These are phyloP conservation scores for Venturiaceae sp. DNA, from an alignment of 2,329 filamentous ascomycete genomes.

Conservation along the genomic window DNA sequence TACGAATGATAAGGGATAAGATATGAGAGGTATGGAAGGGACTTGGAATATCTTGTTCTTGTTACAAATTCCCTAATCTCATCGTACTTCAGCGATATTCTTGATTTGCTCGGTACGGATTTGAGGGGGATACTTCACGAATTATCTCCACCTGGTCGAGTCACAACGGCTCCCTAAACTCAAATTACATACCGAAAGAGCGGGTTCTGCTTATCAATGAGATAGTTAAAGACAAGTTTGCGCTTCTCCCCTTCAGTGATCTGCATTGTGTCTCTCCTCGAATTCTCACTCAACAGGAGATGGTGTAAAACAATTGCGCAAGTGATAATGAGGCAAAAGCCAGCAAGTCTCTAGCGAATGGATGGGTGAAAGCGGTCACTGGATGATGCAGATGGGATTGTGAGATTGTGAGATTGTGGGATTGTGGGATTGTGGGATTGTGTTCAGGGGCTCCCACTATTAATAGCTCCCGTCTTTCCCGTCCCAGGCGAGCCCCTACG, in stretches of 20 bases:
- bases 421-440: not conserved
- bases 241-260: not conserved
- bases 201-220: not conserved
- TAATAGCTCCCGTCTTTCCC: not conserved
- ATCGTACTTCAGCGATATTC: no score
- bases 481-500: no score
- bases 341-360: no score
- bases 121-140: not conserved
- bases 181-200: not conserved
- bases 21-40: no score
- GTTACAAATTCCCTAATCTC: no score
- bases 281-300: not conserved
- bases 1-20: no score
- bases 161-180: not conserved
- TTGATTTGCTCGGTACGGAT: no score
- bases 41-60: no score
- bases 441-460: not conserved
- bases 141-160: not conserved
- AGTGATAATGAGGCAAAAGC: not conserved
- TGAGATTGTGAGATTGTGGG: no score
- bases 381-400: no score
- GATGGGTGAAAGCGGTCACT: not conserved
- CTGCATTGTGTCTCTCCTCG: not conserved
- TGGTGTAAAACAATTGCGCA: not conserved
- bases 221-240: not conserved